These are phyloP conservation scores for Penicillium rolfsii DNA, from an alignment of 2,329 filamentous ascomycete genomes.

Conservation along the genomic window DNA sequence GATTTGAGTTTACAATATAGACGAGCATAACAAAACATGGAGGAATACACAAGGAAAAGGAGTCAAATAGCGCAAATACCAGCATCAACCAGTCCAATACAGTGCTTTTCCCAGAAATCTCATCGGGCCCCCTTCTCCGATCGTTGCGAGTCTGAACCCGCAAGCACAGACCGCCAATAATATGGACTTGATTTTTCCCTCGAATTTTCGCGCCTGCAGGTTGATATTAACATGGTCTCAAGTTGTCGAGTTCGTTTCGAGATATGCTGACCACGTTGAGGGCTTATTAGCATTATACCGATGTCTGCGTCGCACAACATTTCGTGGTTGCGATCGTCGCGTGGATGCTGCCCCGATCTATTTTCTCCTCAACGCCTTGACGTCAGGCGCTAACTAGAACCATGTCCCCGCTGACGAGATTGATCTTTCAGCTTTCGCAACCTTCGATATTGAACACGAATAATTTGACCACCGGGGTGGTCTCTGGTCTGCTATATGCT, in stretches of 20 bases:
- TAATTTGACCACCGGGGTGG: no score
- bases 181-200: slow-evolving; percentile 9
- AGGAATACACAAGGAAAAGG: neutral
- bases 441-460: neutral
- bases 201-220: neutral
- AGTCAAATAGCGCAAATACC: neutral
- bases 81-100: neutral
- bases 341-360: neutral
- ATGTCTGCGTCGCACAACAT: neutral
- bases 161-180: slow-evolving; percentile 21
- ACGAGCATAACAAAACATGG: neutral
- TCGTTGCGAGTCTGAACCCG: slow-evolving; percentile 14
- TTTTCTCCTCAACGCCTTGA: neutral
- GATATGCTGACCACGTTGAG: neutral
- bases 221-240: neutral
- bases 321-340: neutral
- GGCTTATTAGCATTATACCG: no score
- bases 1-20: neutral
- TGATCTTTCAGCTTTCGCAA: no score
- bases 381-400: neutral
- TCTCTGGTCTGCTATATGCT: neutral
- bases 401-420: neutral
- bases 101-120: neutral
- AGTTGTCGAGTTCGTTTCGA: neutral
- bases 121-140: slow-evolving; percentile 16